Evolutionary conservation across 129 eudicot genomes (phyloP).

Genomic region (Flaveria sonorensis): DNA sequence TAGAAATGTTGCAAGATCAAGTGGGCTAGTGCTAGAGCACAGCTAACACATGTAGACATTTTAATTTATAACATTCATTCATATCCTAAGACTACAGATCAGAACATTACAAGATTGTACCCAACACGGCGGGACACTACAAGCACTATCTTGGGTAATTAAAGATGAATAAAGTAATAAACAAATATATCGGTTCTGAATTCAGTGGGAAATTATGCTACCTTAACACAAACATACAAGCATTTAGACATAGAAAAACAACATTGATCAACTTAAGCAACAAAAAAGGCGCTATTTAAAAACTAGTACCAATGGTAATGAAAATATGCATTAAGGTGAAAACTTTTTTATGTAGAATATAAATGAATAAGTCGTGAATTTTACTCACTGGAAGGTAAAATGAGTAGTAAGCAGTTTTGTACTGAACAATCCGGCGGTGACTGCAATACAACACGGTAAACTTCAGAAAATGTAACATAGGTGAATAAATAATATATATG

Average conservation of each 20-base stretch:
- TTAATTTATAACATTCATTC: neutral
- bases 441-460: constrained; percentile 44
- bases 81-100: neutral
- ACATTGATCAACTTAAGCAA: constrained; percentile 16
- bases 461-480: constrained; percentile 19
- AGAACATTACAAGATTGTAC: neutral
- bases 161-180: neutral
- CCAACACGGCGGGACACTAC: neutral
- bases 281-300: neutral
- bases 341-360: neutral
- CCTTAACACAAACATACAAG: constrained; percentile 21
- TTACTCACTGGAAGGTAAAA: constrained; percentile 88
- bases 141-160: neutral
- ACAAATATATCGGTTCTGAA: constrained; percentile 7
- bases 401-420: constrained; percentile 93
- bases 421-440: constrained; percentile 88
- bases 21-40: neutral
- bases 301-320: constrained; percentile 7
- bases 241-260: neutral
- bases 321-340: constrained; percentile 12
- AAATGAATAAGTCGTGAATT: neutral
- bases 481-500: neutral
- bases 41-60: neutral
- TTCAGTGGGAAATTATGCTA: neutral
- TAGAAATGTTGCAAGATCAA: constrained; percentile 5